These are phyloP conservation scores for Diaporthe sp. DNA, from an alignment of 2,329 filamentous ascomycete species.

Conservation along the genomic window DNA sequence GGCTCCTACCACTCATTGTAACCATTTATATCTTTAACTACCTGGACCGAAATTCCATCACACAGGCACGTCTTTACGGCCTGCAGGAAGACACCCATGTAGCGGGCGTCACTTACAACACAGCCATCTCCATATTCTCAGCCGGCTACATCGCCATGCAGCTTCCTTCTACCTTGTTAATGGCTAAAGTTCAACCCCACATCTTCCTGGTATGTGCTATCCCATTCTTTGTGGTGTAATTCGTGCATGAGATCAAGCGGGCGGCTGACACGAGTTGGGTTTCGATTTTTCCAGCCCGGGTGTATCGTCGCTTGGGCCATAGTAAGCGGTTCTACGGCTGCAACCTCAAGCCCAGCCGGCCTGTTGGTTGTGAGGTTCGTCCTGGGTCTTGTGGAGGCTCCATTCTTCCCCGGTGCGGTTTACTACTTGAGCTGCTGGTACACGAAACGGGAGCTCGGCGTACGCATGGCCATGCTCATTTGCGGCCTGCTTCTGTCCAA, in stretches of 20 bases:
- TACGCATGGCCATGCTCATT: slow-evolving; percentile 47
- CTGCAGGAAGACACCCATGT: slow-evolving; percentile 54
- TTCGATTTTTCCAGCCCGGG: background rate
- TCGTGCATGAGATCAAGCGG: background rate
- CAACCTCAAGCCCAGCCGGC: slow-evolving; percentile 48
- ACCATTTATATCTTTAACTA: slow-evolving; percentile 56
- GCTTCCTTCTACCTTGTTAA: slow-evolving; percentile 47
- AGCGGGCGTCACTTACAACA: slow-evolving; percentile 52
- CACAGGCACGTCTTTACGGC: slow-evolving; percentile 54
- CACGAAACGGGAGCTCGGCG: slow-evolving; percentile 52
- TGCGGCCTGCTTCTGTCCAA: slow-evolving; percentile 44
- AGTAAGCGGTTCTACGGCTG: slow-evolving; percentile 50
- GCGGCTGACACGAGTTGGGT: background rate
- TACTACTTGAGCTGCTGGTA: slow-evolving; percentile 58
- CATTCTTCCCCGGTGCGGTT: slow-evolving; percentile 54
- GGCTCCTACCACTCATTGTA: slow-evolving; percentile 43
- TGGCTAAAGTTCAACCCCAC: slow-evolving; percentile 43
- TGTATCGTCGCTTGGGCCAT: slow-evolving; percentile 36
- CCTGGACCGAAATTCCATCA: slow-evolving; percentile 53
- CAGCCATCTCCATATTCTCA: slow-evolving; percentile 57
- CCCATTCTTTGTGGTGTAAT: background rate
- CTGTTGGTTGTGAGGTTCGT: slow-evolving; percentile 52
- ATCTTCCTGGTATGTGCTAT: slow-evolving; percentile 46
- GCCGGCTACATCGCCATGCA: slow-evolving; percentile 60
- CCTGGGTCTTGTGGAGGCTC: slow-evolving; percentile 52